Percentiles rank a stretch among this genome's conserved stretches.
Conservation (phyloP, 2,329 filamentous ascomycete genomes). For the Dactylellina drechsleri region DNA sequence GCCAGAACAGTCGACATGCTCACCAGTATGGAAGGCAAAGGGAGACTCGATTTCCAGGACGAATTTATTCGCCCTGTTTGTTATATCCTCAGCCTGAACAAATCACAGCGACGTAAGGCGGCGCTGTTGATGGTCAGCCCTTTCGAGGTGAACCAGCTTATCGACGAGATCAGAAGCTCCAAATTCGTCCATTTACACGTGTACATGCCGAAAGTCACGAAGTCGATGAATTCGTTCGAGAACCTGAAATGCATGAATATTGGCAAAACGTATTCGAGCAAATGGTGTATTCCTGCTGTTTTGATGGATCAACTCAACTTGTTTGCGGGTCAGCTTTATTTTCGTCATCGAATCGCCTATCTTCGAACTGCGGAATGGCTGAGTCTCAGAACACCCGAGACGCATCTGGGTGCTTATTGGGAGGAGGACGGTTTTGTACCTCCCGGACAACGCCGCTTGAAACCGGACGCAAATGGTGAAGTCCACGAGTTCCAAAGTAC, state of each 20-base stretch:
- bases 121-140: conserved; percentile 67
- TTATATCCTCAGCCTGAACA: conserved; percentile 54
- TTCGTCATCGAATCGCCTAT: conserved; percentile 69
- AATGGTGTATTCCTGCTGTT: conserved; percentile 56
- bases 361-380: conserved; percentile 66
- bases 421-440: conserved; percentile 56
- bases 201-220: conserved; percentile 65
- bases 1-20: conserved; percentile 63
- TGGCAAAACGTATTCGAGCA: conserved; percentile 9
- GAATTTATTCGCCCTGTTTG: conserved; percentile 65
- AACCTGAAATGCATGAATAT: conserved; percentile 59
- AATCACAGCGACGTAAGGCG: conserved; percentile 5
- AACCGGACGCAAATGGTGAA: conserved; percentile 21
- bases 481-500: conserved; percentile 44
- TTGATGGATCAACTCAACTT: conserved; percentile 69
- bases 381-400: conserved; percentile 63
- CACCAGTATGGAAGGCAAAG: conserved; percentile 5
- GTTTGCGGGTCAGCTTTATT: conserved; percentile 75
- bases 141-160: conserved; percentile 69
- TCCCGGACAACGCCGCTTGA: conserved; percentile 14
- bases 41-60: conserved; percentile 61
- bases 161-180: conserved; percentile 62
- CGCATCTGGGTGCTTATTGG: background rate
- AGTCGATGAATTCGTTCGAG: conserved; percentile 63
- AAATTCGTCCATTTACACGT: conserved; percentile 64